Evolutionary conservation across 768 basidiomycete genomes (phyloP), one percentile per base, ranked within the genome.

Genomic region (Sporobolomyces roseus): DNA sequence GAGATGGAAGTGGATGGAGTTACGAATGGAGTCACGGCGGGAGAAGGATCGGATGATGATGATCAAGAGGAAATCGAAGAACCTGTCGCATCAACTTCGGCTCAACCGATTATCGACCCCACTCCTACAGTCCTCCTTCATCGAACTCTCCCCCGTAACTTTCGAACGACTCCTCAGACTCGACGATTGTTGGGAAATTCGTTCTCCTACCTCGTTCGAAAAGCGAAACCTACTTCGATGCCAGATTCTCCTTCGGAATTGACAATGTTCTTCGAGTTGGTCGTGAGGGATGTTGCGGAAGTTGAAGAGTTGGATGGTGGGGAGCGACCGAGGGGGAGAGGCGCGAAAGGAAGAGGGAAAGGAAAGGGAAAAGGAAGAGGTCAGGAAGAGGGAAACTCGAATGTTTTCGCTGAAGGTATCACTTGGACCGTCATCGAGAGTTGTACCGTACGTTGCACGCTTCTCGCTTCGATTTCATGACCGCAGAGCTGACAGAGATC

Each of bases 141-240:
- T 43, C 32, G 48, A 8, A 35, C 56, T 9, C 56, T 71, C 0
- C 63, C 68, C 1, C 33, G 48, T 16, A 41, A 48, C 27, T 66
- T 71, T 60, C 69, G 69, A 43, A 74, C 69, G n/a, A 74, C 66
- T 0, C 73, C 68, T 3, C 68, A 74, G 21, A 74, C 69, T 3
- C 73, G 73, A 29, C 68, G 73, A 14, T 56, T 74, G 0, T 61
- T 71, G 36, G 69, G 53, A 41, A 68, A 64, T 52, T 62, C 73
- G 13, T 68, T 74, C 61, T 63, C 73, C 8, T 71, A 55, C 66
- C 73, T 74, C 51, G 69, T 74, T 0, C 69, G 73, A 62, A 71
- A 71, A 48, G 68, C 70, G 14, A 56, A 61, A 21, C 61, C 71
- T 0, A 43, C 61, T 2, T 54, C 65, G 32, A 58, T 73, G 21